Evolutionary conservation across 768 basidiomycete genomes (phyloP).

Genomic region (Psilocybe cubensis): DNA sequence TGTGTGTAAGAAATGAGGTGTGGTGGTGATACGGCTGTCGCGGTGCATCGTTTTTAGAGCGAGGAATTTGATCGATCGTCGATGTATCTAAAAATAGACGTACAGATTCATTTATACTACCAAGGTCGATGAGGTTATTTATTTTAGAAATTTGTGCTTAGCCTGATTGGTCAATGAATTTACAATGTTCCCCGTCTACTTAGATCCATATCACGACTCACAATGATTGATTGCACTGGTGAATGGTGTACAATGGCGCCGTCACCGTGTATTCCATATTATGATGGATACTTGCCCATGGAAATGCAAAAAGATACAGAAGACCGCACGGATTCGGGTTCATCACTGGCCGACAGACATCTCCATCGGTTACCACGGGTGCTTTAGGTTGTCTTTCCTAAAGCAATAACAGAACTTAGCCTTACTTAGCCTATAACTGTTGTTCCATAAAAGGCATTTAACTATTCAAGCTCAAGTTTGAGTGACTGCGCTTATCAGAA

Average conservation of each 20-base stretch:
- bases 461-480: too few relatives aligned
- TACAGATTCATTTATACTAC: neutral
- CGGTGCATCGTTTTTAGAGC: conserved; percentile 1
- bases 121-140: neutral
- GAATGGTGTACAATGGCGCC: neutral
- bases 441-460: too few relatives aligned
- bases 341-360: conserved; percentile 7
- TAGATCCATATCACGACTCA: neutral
- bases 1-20: conserved; percentile 8
- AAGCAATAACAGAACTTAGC: neutral
- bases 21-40: conserved; percentile 19
- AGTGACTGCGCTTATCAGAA: too few relatives aligned
- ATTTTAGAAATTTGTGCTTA: neutral
- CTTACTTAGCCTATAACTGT: neutral
- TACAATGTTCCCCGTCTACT: neutral
- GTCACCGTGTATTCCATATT: neutral
- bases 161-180: neutral
- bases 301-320: neutral
- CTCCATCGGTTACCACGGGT: conserved; percentile 2
- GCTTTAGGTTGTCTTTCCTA: neutral
- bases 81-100: conserved; percentile 13
- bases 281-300: neutral
- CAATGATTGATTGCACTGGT: neutral
- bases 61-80: conserved; percentile 16
- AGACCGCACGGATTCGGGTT: conserved; percentile 2